These are phyloP conservation scores for Rutidosis leptorrhynchoides DNA, from an alignment of 129 eudicot genomes.

Conservation along the genomic window DNA sequence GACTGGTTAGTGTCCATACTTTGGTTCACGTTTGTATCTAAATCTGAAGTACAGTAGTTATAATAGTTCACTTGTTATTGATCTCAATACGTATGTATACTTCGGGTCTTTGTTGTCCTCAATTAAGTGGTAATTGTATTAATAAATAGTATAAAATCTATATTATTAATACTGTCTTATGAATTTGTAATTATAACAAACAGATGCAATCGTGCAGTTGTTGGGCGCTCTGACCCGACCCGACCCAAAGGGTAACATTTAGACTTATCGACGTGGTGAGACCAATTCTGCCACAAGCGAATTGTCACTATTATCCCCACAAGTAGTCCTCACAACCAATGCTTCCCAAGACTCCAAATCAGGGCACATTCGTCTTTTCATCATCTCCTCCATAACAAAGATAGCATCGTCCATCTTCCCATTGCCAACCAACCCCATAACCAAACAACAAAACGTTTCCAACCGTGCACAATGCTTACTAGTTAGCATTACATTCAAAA, in stretches of 20 bases:
- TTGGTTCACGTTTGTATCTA: background rate
- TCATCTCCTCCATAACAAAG: conserved; percentile 77
- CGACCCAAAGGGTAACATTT: too few species aligned
- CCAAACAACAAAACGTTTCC: conserved; percentile 66
- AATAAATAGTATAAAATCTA: too few species aligned
- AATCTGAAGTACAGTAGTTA: too few species aligned
- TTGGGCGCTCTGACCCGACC: too few species aligned
- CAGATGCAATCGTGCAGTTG: too few species aligned
- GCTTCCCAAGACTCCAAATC: conserved; percentile 40
- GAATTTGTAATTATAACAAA: too few species aligned
- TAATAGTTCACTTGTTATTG: too few species aligned
- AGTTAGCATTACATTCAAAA: conserved; percentile 62
- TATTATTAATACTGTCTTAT: too few species aligned
- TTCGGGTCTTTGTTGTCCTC: conserved; percentile 31
- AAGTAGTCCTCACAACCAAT: conserved; percentile 40
- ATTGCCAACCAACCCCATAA: conserved; percentile 49
- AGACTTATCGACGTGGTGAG: conserved; percentile 14
- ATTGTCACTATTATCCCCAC: conserved; percentile 16
- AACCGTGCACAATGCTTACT: conserved; percentile 68
- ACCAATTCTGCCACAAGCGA: conserved; percentile 33
- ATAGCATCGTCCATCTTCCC: conserved; percentile 62
- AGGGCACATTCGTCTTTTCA: conserved; percentile 52
- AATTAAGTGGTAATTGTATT: conserved; percentile 28
- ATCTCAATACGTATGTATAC: too few species aligned
- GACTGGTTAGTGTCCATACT: conserved; percentile 10